phyloP scores from a whole-genome alignment of 139 green algal genomes.

The Micromonas commoda region DNA sequence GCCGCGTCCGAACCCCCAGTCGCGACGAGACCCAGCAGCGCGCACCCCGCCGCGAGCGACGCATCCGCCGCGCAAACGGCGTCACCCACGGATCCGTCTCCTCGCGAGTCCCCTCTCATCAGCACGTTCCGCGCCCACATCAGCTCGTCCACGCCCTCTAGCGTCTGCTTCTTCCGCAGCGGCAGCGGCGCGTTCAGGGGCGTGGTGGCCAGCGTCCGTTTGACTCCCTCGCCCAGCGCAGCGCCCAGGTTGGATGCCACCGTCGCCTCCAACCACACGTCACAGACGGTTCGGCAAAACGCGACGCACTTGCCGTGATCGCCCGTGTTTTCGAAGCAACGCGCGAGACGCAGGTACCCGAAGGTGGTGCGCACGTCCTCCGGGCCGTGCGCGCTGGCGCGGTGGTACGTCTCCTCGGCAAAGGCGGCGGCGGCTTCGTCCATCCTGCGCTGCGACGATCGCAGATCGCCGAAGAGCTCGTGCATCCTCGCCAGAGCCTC shows the following conservation, averaged over 20 bases:
- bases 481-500: slow-evolving; percentile 64
- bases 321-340: slow-evolving; percentile 49
- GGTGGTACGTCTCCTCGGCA: slow-evolving; percentile 72
- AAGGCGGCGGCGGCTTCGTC: slow-evolving; percentile 40
- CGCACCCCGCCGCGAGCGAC: too few relatives aligned
- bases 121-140: too few relatives aligned
- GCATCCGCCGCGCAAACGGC: too few relatives aligned
- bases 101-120: too few relatives aligned
- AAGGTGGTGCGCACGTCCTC: slow-evolving; percentile 62
- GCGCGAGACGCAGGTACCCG: slow-evolving; percentile 74
- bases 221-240: too few relatives aligned
- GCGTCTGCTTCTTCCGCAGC: too few relatives aligned
- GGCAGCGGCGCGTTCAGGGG: too few relatives aligned
- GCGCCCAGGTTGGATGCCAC: background rate
- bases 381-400: slow-evolving; percentile 63
- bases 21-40: background rate
- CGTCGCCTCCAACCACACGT: background rate
- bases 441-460: slow-evolving; percentile 50
- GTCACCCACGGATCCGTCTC: background rate
- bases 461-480: slow-evolving; percentile 69
- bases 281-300: background rate
- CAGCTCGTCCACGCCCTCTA: too few relatives aligned
- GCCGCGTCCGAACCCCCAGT: background rate
- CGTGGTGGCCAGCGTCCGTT: too few relatives aligned
- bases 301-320: background rate